Conservation (phyloP, 1,139 yeast species). For the Citeromyces siamensis region DNA sequence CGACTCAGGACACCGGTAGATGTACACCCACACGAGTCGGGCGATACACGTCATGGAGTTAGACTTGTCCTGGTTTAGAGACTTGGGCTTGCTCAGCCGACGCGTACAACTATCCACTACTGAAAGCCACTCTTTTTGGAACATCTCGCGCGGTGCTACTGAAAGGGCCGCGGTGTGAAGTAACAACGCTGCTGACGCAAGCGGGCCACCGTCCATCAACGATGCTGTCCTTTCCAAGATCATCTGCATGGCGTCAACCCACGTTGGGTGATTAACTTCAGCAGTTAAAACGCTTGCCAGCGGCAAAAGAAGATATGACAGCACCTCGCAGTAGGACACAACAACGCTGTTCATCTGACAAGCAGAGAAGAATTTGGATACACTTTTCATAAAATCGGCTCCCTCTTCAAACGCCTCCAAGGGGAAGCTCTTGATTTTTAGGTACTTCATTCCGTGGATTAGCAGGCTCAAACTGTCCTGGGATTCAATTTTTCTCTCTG, state of each 20-base stretch:
- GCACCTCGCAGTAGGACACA: slow-evolving; percentile 76
- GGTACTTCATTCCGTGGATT: slow-evolving; percentile 84
- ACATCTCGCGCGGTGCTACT: slow-evolving; percentile 72
- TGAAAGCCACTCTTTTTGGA: slow-evolving; percentile 62
- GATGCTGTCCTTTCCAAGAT: slow-evolving; percentile 42
- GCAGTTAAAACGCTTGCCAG: slow-evolving; percentile 82
- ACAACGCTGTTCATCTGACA: slow-evolving; percentile 55
- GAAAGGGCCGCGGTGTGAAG: slow-evolving; percentile 65
- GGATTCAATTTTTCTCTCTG: slow-evolving; percentile 42
- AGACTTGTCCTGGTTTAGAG: slow-evolving; percentile 41
- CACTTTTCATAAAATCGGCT: slow-evolving; percentile 71
- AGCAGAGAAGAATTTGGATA: slow-evolving; percentile 68
- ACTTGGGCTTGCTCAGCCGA: slow-evolving; percentile 26
- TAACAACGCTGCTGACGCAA: slow-evolving; percentile 63
- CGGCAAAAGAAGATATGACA: slow-evolving; percentile 64
- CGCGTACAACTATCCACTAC: slow-evolving; percentile 41
- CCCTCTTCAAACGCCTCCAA: slow-evolving; percentile 85
- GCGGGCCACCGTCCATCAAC: slow-evolving; percentile 23
- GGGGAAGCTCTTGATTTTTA: slow-evolving; percentile 72
- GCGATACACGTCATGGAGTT: slow-evolving; percentile 56
- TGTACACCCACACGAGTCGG: slow-evolving; percentile 78
- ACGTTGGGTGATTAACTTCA: slow-evolving; percentile 90
- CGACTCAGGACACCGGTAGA: slow-evolving; percentile 80
- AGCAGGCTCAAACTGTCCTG: slow-evolving; percentile 53
- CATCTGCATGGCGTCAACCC: slow-evolving; percentile 71